Evolutionary conservation across 1,139 yeast genomes (phyloP), one percentile per base, ranked within the genome.

Genomic region (Arxiozyma slooffiae): DNA sequence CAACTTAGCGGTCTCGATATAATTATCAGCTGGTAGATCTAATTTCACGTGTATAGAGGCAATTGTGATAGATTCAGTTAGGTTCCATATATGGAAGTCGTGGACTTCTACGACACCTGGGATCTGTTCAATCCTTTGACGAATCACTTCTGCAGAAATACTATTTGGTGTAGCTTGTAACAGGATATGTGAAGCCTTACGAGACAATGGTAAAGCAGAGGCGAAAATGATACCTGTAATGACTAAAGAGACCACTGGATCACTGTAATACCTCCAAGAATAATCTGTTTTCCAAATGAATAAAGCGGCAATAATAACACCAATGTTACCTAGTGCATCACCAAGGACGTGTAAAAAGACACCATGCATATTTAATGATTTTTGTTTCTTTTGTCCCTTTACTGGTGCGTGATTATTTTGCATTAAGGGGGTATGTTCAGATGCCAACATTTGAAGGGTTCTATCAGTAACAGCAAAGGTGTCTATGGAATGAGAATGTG

Each of bases 81-180:
- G 75, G 66, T 89, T 92, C 98, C 98, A 92, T 53, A 92, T 85
- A 67, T 92, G 98, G 74, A 92, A 82, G 66, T 92, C 98, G 67
- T 92, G 98, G 41, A 92, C 81, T 6, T 94, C 87, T 54, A 80
- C 76, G 48, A 92, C 94, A 26, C 92, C 86, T 0, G 81, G 78
- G 24, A 90, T 75, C 49, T 74, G 71, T 24, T 78, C 63, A 48
- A 92, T 83, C 55, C 85, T 86, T 46, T 76, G 73, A 52, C 83
- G 78, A 46, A 92, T 88, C 46, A 76, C 77, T 54, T 85, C 84
- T 16, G 95, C 83, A 60, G 88, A 81, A 50, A 94, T 76, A 47
- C 81, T 76, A 18, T 85, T 77, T 18, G 98, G 98, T 1, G 96
- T 87, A 1, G 96, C 97, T 70, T 92, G 98, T 52, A 92, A 74